Conservation (phyloP, 495 filamentous ascomycete genomes). For the Lasiosphaeria hispida region DNA sequence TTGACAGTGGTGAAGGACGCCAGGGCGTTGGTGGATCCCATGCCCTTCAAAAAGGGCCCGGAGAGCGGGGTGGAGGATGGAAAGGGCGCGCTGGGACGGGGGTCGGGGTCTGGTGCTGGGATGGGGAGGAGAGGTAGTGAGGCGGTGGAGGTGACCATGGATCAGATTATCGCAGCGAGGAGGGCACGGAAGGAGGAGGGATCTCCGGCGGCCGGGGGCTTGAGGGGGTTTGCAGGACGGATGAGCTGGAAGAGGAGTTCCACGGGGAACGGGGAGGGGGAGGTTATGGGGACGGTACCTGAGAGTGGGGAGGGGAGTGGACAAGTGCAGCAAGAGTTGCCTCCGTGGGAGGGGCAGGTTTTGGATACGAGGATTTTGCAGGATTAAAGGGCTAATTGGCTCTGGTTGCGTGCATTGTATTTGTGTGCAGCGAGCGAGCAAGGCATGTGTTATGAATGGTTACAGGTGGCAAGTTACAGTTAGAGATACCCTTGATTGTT, state of each 20-base stretch:
- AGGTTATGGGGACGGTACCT: neutral
- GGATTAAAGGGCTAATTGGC: neutral
- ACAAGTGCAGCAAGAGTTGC: neutral
- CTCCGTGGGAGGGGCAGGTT: conserved; percentile 16
- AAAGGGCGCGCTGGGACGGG: neutral
- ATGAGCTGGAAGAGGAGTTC: neutral
- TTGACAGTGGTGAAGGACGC: conserved; percentile 38
- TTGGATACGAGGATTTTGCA: conserved; percentile 23
- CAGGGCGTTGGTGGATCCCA: conserved; percentile 35
- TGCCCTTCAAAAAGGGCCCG: neutral
- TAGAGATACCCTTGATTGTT: too few relatives aligned
- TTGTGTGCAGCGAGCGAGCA: too few relatives aligned
- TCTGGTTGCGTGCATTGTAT: too few relatives aligned
- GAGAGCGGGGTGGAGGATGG: neutral
- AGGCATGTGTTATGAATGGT: too few relatives aligned
- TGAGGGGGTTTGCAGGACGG: conserved; percentile 2
- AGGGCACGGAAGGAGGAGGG: neutral
- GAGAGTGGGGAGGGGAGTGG: neutral
- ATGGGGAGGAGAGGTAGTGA: conserved; percentile 3
- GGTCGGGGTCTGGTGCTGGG: neutral
- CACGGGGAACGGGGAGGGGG: neutral
- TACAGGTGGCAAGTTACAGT: too few relatives aligned
- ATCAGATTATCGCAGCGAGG: conserved; percentile 10
- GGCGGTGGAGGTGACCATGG: conserved; percentile 8
- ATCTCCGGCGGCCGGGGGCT: neutral